A percentile compares a stretch with the other conserved stretches of the same genome.
These are phyloP conservation scores for Dactylis glomerata DNA, from an alignment of 176 grass and related monocot species.

Conservation along the genomic window DNA sequence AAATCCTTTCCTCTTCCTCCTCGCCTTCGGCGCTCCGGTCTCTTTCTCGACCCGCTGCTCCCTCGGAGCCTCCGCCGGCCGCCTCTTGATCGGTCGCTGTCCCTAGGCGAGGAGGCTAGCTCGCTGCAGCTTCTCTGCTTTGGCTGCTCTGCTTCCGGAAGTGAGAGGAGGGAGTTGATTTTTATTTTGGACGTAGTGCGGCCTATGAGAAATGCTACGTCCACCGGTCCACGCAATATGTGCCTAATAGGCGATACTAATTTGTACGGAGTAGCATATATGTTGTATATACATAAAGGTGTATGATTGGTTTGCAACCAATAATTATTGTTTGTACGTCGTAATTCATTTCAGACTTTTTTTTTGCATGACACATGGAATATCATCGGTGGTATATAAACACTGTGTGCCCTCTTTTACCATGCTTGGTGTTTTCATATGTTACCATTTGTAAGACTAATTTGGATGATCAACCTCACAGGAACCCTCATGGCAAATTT, in stretches of 20 bases:
- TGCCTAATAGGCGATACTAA: no score
- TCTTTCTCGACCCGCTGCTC: background rate
- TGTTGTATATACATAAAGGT: no score
- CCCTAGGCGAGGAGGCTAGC: background rate
- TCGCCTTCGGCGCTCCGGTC: background rate
- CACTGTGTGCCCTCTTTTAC: background rate
- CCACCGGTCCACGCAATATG: background rate
- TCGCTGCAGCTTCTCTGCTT: background rate
- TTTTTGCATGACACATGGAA: background rate
- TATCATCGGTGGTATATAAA: background rate
- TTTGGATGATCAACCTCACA: background rate
- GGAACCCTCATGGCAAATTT: background rate
- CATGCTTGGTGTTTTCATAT: background rate
- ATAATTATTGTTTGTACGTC: no score
- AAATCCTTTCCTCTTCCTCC: background rate
- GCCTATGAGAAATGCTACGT: background rate
- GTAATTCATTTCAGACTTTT: background rate
- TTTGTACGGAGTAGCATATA: no score
- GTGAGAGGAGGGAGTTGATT: slow-evolving; percentile 13
- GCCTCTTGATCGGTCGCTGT: background rate
- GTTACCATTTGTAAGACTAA: background rate
- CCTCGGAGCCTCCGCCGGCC: slow-evolving; percentile 24
- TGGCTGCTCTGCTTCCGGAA: background rate
- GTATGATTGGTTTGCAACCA: background rate
- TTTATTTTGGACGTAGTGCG: slow-evolving; percentile 22